Evolutionary conservation across 352 stramenopile species (phyloP), one percentile per base, ranked within the genome.

Genomic region (Globisporangium canariense): DNA sequence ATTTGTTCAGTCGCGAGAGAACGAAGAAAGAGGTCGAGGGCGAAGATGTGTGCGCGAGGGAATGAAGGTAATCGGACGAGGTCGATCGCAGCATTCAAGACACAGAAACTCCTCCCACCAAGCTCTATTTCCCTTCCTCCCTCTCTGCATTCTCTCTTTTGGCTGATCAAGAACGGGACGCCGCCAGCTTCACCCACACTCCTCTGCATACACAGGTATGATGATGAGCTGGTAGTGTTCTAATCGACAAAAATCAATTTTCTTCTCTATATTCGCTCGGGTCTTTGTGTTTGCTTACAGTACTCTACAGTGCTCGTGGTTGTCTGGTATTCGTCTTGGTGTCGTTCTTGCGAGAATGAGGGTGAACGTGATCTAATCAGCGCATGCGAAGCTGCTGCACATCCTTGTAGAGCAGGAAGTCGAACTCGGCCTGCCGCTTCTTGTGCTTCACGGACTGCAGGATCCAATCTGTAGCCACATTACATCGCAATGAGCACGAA

Each of bases 351-450:
- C 6, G 16, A 5, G 28, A 45, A 22, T 53, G 7, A 62, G 43
- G 36, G n/a, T 6, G 4, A 7, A 22, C 38, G 20, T 5, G 7
- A 52, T 30, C 25, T 6, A 38, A 30, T 60, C 50, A 49, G 4
- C 34, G 4, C 22, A 67, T 49, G 45, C 45, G 54, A 28, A 38
- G 54, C 13, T 67, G 62, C 2, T 45, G 62, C 2, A 45, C 61
- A 40, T 89, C 72, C 60, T 88, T 90, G 81, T 92, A 93, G 25
- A 92, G 72, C 16, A 91, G 71, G 52, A 78, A 94, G 10, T 88
- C 80, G 41, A 81, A 89, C 61, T 91, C 84, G 2, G 79, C 60
- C 45, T 83, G 75, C 11, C 81, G 78, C 63, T 90, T 90, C 34
- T 79, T 69, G 28, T 62, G 65, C 50, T 89, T 89, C 11, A 94